Percentiles rank a stretch among this genome's conserved stretches.
These are phyloP conservation scores for Lactarius trivialis DNA, from an alignment of 768 basidiomycete genomes.

Conservation along the genomic window DNA sequence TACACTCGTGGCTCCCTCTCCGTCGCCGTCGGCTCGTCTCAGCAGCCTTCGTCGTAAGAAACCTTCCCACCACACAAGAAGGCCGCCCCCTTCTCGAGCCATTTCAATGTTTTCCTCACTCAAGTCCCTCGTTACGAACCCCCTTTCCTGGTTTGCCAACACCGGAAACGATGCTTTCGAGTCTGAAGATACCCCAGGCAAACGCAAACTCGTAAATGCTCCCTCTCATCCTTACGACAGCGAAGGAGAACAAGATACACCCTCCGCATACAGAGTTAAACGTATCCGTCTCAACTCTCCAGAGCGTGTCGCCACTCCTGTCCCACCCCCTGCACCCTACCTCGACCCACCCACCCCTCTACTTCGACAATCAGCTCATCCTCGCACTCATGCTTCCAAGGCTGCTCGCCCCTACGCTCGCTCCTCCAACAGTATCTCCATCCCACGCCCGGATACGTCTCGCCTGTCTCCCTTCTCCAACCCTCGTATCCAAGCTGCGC, in stretches of 20 bases:
- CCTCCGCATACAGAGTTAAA: conserved; percentile 23
- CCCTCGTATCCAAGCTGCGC: conserved; percentile 1
- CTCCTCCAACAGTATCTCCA: conserved; percentile 15
- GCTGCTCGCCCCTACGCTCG: conserved; percentile 13
- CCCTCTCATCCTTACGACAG: conserved; percentile 10
- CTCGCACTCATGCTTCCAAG: conserved; percentile 8
- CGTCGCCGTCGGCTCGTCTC: conserved; percentile 21
- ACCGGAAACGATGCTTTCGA: conserved; percentile 24
- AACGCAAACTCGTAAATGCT: conserved; percentile 26
- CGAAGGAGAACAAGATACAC: conserved; percentile 21
- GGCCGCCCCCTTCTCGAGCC: conserved; percentile 26
- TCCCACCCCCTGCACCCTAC: conserved; percentile 3
- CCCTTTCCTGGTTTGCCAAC: conserved; percentile 30
- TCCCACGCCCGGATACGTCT: conserved; percentile 22
- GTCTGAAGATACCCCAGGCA: conserved; percentile 30
- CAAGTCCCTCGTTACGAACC: conserved; percentile 32
- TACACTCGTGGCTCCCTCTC: conserved; percentile 28
- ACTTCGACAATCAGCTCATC: conserved; percentile 5
- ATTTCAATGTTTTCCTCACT: conserved; percentile 31
- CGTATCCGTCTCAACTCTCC: conserved; percentile 26
- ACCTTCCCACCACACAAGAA: conserved; percentile 17
- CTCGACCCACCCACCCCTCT: conserved; percentile 22
- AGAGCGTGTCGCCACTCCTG: background rate
- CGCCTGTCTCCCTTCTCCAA: conserved; percentile 11
- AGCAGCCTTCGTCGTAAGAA: conserved; percentile 19